Base-by-base conservation (phyloP, 208 protist genomes). In the Naegleria fowleri region DNA sequence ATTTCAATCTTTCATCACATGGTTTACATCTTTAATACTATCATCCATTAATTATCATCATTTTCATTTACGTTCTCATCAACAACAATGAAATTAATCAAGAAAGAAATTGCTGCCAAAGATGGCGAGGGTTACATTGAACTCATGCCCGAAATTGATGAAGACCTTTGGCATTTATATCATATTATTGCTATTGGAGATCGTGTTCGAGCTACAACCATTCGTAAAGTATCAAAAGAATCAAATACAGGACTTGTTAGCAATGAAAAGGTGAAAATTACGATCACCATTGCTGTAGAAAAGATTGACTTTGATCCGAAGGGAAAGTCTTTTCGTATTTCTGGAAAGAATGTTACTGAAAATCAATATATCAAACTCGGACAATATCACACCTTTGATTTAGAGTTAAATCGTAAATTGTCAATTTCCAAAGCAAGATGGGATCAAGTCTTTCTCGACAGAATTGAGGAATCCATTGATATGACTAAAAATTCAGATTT, bases 81-180 rank as follows among this genome's bases (percentile, higher is more conserved):
- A 58, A 58, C 5, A 5, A 58, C 5, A 19, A 58, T 58, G 51
- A 58, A 58, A 58, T 58, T 58, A 58, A 15, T 58, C 5, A 58
- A 58, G 51, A 58, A 58, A 58, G 51, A 58, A 19, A 58, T 58
- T 58, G 51, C 51, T 5, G 93, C 95, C 33, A 95, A 95, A 36
- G 92, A 96, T 76, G 91, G 91, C 13, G 83, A 33, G 33, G 98
- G 98, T n/a, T 93, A 91, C 16, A 94, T 98, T 11, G 95, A 97
- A 90, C 93, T 99, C 83, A 94, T 96, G 88, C 92, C 98, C 0
- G 97, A 96, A 3, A 96, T 98, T 5, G 91, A 83, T 88, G 98
- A 99, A 87, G 98, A 99, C 91, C 92, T 99, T 91, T 99, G 98
- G 98, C 97, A 99, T 92, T 92, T 97, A 7, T 99, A 99, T 94